These are phyloP conservation scores for Hyphopichia buzzinii DNA, from an alignment of 1,139 yeast species.

Conservation along the genomic window DNA sequence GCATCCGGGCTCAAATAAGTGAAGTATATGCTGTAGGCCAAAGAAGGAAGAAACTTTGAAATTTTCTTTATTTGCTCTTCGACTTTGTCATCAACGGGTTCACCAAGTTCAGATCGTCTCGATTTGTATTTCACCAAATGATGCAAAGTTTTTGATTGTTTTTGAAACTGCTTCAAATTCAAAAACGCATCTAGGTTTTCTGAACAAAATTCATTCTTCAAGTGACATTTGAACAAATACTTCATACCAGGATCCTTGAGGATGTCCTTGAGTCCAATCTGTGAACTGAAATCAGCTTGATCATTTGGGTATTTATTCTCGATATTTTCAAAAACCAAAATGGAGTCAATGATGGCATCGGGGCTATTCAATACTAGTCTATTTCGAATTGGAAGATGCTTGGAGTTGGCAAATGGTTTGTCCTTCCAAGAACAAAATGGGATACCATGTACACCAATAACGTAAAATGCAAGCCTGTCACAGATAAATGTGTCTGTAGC, in stretches of 20 bases:
- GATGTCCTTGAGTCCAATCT: conserved; percentile 36
- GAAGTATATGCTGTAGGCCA: conserved; percentile 63
- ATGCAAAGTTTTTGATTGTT: conserved; percentile 16
- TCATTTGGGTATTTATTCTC: not conserved
- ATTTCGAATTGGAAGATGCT: too few species aligned
- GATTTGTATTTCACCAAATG: conserved; percentile 17
- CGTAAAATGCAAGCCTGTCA: conserved; percentile 20
- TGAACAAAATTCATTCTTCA: conserved; percentile 62
- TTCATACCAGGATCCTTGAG: conserved; percentile 78
- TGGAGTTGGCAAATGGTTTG: not conserved
- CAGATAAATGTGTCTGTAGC: conserved; percentile 9
- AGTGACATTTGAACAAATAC: conserved; percentile 62
- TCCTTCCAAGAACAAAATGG: conserved; percentile 21
- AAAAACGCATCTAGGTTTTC: conserved; percentile 76
- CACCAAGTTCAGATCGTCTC: conserved; percentile 9
- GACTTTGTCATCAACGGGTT: conserved; percentile 6
- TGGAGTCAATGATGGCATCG: not conserved
- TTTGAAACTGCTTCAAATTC: conserved; percentile 49
- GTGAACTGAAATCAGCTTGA: not conserved
- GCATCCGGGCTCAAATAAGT: conserved; percentile 69
- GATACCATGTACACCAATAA: conserved; percentile 18
- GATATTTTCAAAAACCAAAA: not conserved
- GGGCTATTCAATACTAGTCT: not conserved
- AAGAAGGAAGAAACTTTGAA: conserved; percentile 51
- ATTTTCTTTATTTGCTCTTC: conserved; percentile 38